phyloP scores from a whole-genome alignment of 1,284 basidiomycete genomes.

The Pseudozyma sp. region DNA sequence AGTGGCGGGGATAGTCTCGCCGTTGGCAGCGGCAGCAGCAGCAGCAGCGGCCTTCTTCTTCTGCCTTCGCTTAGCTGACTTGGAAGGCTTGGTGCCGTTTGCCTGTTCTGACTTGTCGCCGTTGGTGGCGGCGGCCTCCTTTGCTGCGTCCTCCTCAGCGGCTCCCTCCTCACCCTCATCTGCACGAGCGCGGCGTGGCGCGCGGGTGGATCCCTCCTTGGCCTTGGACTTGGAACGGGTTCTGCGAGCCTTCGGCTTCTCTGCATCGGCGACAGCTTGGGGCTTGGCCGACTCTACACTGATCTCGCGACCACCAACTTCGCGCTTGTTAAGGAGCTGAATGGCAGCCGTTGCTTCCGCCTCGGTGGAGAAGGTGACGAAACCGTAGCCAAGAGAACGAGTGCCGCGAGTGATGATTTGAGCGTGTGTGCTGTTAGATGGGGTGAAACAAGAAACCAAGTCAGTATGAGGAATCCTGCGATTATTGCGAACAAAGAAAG shows the following conservation, averaged over 20 bases:
- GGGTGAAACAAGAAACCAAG: background rate
- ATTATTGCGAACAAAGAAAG: background rate
- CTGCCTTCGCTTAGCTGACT: constrained; percentile 51
- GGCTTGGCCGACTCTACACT: constrained; percentile 65
- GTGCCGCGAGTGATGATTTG: constrained; percentile 66
- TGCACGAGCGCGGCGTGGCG: constrained; percentile 53
- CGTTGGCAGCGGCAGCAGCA: constrained; percentile 34
- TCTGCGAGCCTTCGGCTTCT: constrained; percentile 30
- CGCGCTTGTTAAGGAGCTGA: constrained; percentile 60
- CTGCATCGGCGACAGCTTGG: constrained; percentile 41
- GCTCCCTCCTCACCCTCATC: constrained; percentile 62
- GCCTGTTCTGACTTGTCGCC: constrained; percentile 21
- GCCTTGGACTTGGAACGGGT: constrained; percentile 28
- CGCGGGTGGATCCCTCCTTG: constrained; percentile 36
- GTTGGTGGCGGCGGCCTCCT: constrained; percentile 22
- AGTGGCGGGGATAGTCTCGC: constrained; percentile 22
- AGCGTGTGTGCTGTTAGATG: constrained; percentile 42
- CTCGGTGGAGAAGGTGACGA: constrained; percentile 63
- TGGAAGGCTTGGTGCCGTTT: constrained; percentile 43
- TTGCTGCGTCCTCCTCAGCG: constrained; percentile 45
- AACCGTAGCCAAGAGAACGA: constrained; percentile 65
- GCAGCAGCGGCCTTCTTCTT: constrained; percentile 53
- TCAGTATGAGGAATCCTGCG: background rate
- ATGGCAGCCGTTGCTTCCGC: constrained; percentile 61
- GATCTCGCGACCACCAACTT: constrained; percentile 63